These are phyloP conservation scores for Penicillium brevicompactum DNA, from an alignment of 2,329 filamentous ascomycete genomes.

Conservation along the genomic window DNA sequence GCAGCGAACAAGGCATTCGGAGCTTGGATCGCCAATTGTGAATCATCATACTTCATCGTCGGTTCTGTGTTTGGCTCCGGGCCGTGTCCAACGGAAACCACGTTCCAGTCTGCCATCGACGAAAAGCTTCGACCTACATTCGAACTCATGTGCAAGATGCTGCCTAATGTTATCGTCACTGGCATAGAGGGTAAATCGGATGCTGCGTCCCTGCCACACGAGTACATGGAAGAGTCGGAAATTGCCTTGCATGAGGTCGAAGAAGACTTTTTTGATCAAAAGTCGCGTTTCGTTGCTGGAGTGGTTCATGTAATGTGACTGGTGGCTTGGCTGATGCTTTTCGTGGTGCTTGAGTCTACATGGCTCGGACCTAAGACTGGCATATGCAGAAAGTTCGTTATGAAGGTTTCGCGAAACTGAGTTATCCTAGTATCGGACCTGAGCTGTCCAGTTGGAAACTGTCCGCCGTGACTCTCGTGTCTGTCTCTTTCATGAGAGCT, in stretches of 20 bases:
- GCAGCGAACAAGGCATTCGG: slow-evolving; percentile 92
- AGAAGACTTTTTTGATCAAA: slow-evolving; percentile 84
- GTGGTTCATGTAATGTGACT: slow-evolving; percentile 79
- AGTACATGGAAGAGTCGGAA: slow-evolving; percentile 76
- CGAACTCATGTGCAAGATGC: slow-evolving; percentile 71
- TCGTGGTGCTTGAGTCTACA: slow-evolving; percentile 90
- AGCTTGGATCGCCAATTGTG: slow-evolving; percentile 83
- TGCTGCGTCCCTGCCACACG: slow-evolving; percentile 94
- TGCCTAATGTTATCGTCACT: slow-evolving; percentile 93
- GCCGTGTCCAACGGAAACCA: slow-evolving; percentile 92
- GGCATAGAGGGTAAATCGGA: slow-evolving; percentile 94
- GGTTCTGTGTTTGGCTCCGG: slow-evolving; percentile 94
- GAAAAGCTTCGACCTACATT: slow-evolving; percentile 90
- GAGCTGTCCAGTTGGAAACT: slow-evolving; percentile 93
- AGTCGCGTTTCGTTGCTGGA: slow-evolving; percentile 55
- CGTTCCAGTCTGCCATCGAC: slow-evolving; percentile 81
- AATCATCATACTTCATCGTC: slow-evolving; percentile 94
- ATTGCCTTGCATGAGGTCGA: slow-evolving; percentile 91
- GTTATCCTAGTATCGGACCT: slow-evolving; percentile 93
- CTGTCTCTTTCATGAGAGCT: no score
- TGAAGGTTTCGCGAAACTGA: slow-evolving; percentile 79
- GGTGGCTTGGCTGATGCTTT: slow-evolving; percentile 88
- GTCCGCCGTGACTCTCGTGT: slow-evolving; percentile 62
- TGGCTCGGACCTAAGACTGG: slow-evolving; percentile 85
- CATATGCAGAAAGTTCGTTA: slow-evolving; percentile 93